phyloP scores from a whole-genome alignment of 169 alveolate genomes.

The Cryptosporidium meleagridis region DNA sequence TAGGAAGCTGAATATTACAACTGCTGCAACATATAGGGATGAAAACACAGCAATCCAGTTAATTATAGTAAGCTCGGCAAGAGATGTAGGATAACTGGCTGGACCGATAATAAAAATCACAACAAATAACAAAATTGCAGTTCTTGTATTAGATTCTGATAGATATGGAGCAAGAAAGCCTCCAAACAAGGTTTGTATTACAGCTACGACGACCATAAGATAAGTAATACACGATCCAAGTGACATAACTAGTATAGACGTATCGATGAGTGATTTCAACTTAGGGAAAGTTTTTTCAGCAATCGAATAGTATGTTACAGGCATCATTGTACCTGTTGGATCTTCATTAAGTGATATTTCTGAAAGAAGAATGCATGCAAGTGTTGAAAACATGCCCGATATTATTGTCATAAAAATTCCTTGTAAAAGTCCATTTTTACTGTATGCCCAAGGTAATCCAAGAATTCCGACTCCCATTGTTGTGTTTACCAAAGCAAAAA shows the following conservation, averaged over 20 bases:
- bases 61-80: conserved; percentile 59
- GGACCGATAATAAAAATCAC: conserved; percentile 67
- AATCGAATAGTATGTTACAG: conserved; percentile 65
- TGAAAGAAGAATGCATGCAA: conserved; percentile 61
- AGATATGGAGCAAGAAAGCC: conserved; percentile 25
- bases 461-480: conserved; percentile 73
- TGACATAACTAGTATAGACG: conserved; percentile 60
- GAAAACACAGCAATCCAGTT: conserved; percentile 75
- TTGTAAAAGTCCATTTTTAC: conserved; percentile 67
- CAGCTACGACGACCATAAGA: conserved; percentile 68
- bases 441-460: conserved; percentile 74
- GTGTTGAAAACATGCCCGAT: conserved; percentile 60
- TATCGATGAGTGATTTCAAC: conserved; percentile 22
- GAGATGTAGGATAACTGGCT: conserved; percentile 73
- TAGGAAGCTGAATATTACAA: conserved; percentile 50
- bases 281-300: conserved; percentile 72
- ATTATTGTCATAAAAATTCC: conserved; percentile 46
- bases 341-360: conserved; percentile 54
- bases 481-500: conserved; percentile 71
- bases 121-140: conserved; percentile 25
- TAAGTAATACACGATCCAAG: conserved; percentile 63
- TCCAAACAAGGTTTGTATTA: conserved; percentile 44
- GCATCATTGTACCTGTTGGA: conserved; percentile 40
- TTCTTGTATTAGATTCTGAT: conserved; percentile 37
- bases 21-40: conserved; percentile 60